Evolutionary conservation across 352 stramenopile species (phyloP), one percentile per base, ranked within the genome.

Genomic region (Pythium diclinum): DNA sequence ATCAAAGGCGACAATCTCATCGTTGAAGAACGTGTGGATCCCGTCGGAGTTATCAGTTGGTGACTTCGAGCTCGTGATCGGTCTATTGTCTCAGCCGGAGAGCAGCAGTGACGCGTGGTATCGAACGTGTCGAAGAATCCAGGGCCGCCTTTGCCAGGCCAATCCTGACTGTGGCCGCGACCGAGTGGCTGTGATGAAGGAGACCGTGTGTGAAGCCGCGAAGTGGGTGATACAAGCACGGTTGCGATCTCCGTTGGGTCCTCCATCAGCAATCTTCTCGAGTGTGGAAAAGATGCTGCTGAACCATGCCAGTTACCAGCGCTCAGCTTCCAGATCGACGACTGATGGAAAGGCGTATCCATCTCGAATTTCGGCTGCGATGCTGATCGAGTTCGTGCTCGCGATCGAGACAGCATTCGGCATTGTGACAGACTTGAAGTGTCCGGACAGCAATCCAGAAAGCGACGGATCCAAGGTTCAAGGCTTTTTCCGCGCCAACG

Each of bases 181-280:
- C 59, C 66, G 56, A 2, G 14, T 67, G 8, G n/a, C 60, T 2
- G 13, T 59, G 36, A 14, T 67, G 13, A 68, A 65, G 36, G 17
- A 33, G 17, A 36, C 32, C 17, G 69, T 90, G 25, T 76, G 68
- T 10, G 71, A 88, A 75, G 77, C 80, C 23, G 82, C 85, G 17
- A 68, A 55, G 16, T 95, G 85, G 84, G 88, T 84, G 44, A 71
- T 93, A 19, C 73, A 89, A 14, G 85, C 83, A 53, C 75, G 87
- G 47, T 66, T 95, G 32, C 81, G 87, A 14, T 92, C 87, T 4
- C 79, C 89, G 60, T 85, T 92, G 56, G 87, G 87, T 36, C 82
- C 81, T 3, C 82, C 87, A 40, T 78, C 83, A 40, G 78, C 91
- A 58, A 91, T 74, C 23, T 94, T 95, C 76, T 77, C 79, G 6